Evolutionary conservation across 2,329 filamentous ascomycete genomes (phyloP), one percentile per base, ranked within the genome.

Genomic region (Immersiporthe knoxdaviesiana): DNA sequence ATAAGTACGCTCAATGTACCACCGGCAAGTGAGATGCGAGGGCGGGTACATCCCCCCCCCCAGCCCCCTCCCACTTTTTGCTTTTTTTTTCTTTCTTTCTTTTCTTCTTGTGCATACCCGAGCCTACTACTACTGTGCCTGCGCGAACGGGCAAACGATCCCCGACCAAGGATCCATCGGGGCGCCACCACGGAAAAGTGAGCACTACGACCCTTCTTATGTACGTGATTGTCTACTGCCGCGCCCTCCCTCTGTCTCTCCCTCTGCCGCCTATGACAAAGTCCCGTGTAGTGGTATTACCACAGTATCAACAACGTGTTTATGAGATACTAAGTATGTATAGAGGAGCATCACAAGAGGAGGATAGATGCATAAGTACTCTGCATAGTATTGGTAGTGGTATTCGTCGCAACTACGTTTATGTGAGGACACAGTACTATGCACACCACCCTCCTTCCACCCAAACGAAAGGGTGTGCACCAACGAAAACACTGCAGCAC

Each of bases 81-180:
- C n/a, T 60, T 39, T 39, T 39, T 39, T 39, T 60, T 14, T 30
- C 10, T 16, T 56, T 30, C 30, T 27, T 27, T 56, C 24, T 56
- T 30, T 56, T 56, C 16, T 16, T 18, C 7, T 16, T 61, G 59
- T 61, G 59, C 59, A 61, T 61, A 62, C 21, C 59, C 59, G 59
- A 62, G 37, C 59, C 59, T 27, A n/a, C 35, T 62, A 16, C 37
- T 50, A 41, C 61, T 63, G 24, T 62, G 59, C 59, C 27, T 50
- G 61, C 24, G 61, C 61, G 61, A 50, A 50, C 61, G 62, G 30
- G 41, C 61, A 30, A 63, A 52, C 61, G 61, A 63, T 63, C 39
- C 61, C 61, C 61, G 44, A 52, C 39, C 61, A 18, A 35, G 61
- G 39, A 50, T 35, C n/a, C 37, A 62, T 27, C 61, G 41, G 41